Evolutionary conservation across 208 protist genomes (phyloP).

Genomic region (Phytomonas francai): DNA sequence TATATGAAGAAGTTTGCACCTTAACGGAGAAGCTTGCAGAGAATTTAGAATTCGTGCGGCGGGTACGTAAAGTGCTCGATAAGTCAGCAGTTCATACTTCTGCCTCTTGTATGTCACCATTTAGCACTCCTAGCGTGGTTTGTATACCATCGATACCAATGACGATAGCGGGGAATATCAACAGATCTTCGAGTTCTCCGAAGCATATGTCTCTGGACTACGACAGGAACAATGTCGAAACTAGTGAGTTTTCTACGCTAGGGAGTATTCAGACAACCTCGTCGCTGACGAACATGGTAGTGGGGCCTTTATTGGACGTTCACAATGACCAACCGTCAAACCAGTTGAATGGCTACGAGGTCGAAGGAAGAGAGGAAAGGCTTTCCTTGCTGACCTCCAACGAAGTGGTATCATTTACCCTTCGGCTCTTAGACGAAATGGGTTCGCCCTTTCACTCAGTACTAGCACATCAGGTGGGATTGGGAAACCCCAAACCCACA

Average conservation of each 20-base stretch:
- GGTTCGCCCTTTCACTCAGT: background rate
- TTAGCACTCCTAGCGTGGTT: background rate
- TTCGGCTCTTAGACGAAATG: background rate
- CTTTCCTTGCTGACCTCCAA: background rate
- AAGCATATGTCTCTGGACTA: background rate
- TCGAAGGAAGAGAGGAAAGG: background rate
- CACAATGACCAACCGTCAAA: background rate
- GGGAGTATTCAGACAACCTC: background rate
- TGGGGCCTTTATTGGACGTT: background rate
- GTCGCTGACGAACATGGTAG: background rate
- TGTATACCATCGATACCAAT: background rate
- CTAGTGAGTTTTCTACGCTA: background rate
- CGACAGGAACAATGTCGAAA: background rate
- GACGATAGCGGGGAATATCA: background rate
- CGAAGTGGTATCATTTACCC: background rate
- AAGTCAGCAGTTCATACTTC: slow-evolving; percentile 4
- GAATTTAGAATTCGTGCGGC: background rate
- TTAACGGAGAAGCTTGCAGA: background rate
- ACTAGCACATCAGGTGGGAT: background rate
- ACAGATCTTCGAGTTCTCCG: background rate
- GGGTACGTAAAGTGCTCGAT: background rate
- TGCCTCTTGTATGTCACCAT: background rate
- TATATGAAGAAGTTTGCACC: background rate
- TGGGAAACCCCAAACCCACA: background rate
- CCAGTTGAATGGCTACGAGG: background rate